Conservation (phyloP, 2,329 filamentous ascomycete genomes). For the Ophiostoma ulmi region DNA sequence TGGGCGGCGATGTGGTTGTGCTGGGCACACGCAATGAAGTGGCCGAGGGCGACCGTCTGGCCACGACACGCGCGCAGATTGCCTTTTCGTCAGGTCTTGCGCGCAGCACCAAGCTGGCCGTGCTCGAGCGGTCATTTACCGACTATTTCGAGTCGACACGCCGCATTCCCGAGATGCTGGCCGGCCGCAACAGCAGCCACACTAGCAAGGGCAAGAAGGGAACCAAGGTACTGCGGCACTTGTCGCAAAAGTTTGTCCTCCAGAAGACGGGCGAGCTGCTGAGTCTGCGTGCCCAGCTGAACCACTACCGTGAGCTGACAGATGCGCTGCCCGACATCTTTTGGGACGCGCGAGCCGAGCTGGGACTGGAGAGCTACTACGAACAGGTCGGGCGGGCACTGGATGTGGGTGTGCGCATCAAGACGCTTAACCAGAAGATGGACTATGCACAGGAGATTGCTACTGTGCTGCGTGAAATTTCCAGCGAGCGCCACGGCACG, state of each 20-base stretch:
- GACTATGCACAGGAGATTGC: constrained; percentile 97
- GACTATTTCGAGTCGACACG: constrained; percentile 84
- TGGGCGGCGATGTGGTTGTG: constrained; percentile 86
- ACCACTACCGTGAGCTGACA: constrained; percentile 94
- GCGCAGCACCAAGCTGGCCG: constrained; percentile 86
- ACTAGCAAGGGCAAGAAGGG: background rate
- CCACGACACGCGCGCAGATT: constrained; percentile 79
- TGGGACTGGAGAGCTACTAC: constrained; percentile 90
- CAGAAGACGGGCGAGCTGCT: constrained; percentile 91
- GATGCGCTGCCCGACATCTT: constrained; percentile 94
- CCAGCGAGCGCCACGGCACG: constrained; percentile 85
- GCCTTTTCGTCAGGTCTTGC: constrained; percentile 94
- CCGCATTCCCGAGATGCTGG: constrained; percentile 72
- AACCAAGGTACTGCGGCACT: constrained; percentile 41
- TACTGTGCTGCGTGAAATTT: constrained; percentile 75
- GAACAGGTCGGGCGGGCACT: constrained; percentile 85
- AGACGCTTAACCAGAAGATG: constrained; percentile 91
- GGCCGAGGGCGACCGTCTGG: constrained; percentile 43
- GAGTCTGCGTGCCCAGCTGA: constrained; percentile 82
- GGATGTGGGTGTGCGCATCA: constrained; percentile 87
- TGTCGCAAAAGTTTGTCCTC: constrained; percentile 74
- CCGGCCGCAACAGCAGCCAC: constrained; percentile 39
- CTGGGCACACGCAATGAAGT: constrained; percentile 67
- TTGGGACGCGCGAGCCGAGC: constrained; percentile 86
- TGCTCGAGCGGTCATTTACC: constrained; percentile 76